Evolutionary conservation across 331 rosid genomes (phyloP).

Genomic region (Cydonia oblonga): DNA sequence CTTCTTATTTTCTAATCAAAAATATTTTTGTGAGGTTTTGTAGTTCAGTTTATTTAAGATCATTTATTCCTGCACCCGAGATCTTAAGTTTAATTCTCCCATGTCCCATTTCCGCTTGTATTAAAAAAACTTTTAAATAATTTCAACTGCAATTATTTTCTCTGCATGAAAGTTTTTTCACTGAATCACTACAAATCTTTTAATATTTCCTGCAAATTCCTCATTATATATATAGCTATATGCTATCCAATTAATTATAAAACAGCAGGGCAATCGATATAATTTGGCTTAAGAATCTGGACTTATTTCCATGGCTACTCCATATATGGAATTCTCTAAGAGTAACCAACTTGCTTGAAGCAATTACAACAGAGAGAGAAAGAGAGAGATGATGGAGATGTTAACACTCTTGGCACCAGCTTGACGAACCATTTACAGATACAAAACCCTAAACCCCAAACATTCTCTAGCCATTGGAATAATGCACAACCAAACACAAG

Average conservation of each 20-base stretch:
- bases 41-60: neutral
- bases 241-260: no score
- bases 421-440: neutral
- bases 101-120: neutral
- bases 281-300: neutral
- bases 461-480: neutral
- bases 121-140: neutral
- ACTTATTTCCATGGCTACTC: neutral
- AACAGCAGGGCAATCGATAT: neutral
- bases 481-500: no score
- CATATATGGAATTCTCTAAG: neutral
- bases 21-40: neutral
- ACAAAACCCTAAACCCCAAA: neutral
- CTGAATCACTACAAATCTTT: neutral
- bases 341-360: neutral
- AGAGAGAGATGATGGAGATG: no score
- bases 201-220: neutral
- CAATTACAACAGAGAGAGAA: neutral
- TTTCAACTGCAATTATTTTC: neutral
- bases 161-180: neutral
- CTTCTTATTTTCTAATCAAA: neutral
- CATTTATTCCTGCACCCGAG: neutral
- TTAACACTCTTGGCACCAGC: neutral
- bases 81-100: neutral
- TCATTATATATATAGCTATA: no score